These are phyloP conservation scores for Rhynchosporium secalis DNA, from an alignment of 2,329 filamentous ascomycete genomes.

Conservation along the genomic window DNA sequence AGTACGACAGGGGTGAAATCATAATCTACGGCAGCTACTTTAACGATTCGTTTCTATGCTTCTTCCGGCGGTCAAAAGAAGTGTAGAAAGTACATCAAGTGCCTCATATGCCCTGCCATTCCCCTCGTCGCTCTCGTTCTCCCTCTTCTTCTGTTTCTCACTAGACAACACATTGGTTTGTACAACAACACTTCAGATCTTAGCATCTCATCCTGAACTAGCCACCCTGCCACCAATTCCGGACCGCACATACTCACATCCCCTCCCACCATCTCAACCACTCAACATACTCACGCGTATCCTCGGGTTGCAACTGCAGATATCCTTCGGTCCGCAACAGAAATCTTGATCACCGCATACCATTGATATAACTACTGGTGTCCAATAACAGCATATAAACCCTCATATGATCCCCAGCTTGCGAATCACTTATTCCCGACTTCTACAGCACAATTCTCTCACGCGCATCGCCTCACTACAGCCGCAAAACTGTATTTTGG, in stretches of 20 bases:
- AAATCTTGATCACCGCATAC: slow-evolving; percentile 11
- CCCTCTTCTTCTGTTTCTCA: slow-evolving; percentile 18
- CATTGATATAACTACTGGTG: not conserved
- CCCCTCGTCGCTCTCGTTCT: slow-evolving; percentile 14
- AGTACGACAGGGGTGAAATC: slow-evolving; percentile 17
- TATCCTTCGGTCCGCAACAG: slow-evolving; percentile 10
- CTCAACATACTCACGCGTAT: slow-evolving; percentile 4
- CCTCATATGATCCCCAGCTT: slow-evolving; percentile 29
- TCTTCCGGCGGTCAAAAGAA: slow-evolving; percentile 27
- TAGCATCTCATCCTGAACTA: not conserved
- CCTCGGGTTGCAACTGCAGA: slow-evolving; percentile 7
- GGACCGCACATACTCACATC: slow-evolving; percentile 2
- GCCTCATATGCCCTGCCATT: slow-evolving; percentile 22
- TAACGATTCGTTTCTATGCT: slow-evolving; percentile 18
- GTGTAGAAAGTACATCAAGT: slow-evolving; percentile 20
- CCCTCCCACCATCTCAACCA: not conserved
- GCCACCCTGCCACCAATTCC: not conserved
- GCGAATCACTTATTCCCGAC: slow-evolving; percentile 13
- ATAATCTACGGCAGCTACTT: slow-evolving; percentile 27
- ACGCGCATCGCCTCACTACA: not conserved
- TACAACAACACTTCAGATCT: not conserved
- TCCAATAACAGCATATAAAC: slow-evolving; percentile 21
- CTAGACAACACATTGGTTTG: not conserved
- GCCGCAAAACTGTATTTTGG: not conserved
- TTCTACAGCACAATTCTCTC: not conserved